These are phyloP conservation scores for Novymonas esmeraldas DNA, from an alignment of 208 protist genomes.

Conservation along the genomic window DNA sequence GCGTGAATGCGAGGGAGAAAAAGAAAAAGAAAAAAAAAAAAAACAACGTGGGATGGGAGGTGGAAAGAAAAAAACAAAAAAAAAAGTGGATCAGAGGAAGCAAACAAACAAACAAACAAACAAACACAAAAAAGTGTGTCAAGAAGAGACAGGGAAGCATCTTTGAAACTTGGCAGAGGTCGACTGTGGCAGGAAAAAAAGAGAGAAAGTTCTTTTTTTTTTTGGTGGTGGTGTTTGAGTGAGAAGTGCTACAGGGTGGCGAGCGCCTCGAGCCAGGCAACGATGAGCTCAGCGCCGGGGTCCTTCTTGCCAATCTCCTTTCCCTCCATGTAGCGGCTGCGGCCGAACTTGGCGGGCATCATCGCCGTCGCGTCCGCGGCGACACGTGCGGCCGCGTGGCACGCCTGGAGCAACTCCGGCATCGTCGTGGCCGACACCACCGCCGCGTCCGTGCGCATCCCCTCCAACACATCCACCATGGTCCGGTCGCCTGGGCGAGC, in stretches of 20 bases:
- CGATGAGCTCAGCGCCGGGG: conserved; percentile 60
- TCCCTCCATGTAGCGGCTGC: conserved; percentile 54
- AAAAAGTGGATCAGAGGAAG: conserved; percentile 1
- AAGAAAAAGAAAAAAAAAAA: conserved; percentile 19
- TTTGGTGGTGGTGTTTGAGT: neutral
- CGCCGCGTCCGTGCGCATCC: conserved; percentile 22
- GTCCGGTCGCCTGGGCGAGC: conserved; percentile 60
- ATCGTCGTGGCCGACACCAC: conserved; percentile 41
- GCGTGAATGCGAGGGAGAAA: neutral
- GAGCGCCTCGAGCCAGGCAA: conserved; percentile 43
- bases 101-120: neutral
- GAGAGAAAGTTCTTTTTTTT: too few relatives aligned
- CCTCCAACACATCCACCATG: conserved; percentile 75
- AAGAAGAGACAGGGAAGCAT: too few relatives aligned
- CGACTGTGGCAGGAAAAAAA: too few relatives aligned
- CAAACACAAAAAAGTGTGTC: neutral
- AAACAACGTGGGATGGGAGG: neutral
- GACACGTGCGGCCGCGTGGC: conserved; percentile 31
- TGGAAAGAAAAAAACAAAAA: conserved; percentile 3
- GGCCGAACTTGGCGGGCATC: conserved; percentile 56
- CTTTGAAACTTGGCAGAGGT: too few relatives aligned
- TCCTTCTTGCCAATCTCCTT: conserved; percentile 66
- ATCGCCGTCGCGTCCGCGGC: conserved; percentile 38
- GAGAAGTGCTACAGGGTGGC: neutral
- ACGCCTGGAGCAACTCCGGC: conserved; percentile 38